These are phyloP conservation scores for Tylopilus balloui DNA, from an alignment of 768 basidiomycete genomes.

Conservation along the genomic window DNA sequence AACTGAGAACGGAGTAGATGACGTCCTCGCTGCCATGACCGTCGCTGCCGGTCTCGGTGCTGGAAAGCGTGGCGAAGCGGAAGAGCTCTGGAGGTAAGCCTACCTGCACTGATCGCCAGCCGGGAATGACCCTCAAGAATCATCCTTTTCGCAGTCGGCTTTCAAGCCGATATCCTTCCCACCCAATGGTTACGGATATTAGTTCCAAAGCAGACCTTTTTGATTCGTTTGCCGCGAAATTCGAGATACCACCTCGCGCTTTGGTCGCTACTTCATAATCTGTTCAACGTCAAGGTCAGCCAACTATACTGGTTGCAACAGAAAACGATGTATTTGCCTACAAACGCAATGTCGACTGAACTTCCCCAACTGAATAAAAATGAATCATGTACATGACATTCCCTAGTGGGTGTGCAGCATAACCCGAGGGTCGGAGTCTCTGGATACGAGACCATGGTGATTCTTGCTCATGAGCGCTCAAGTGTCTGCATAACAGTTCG, in stretches of 20 bases:
- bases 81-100: conserved; percentile 66
- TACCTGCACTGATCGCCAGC: neutral
- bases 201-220: conserved; percentile 57
- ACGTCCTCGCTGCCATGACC: conserved; percentile 63
- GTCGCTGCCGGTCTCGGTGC: conserved; percentile 60
- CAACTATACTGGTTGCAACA: neutral
- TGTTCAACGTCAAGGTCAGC: neutral
- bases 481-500: too few species aligned
- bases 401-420: too few species aligned
- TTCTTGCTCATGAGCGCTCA: too few species aligned
- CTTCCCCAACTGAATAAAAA: neutral
- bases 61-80: conserved; percentile 55
- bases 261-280: conserved; percentile 17
- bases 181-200: conserved; percentile 69
- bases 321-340: neutral
- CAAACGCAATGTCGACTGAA: neutral
- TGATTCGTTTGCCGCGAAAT: conserved; percentile 57
- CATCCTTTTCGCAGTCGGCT: conserved; percentile 33
- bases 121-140: conserved; percentile 2
- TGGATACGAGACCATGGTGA: too few species aligned
- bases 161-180: conserved; percentile 51
- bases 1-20: conserved; percentile 42
- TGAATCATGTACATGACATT: too few species aligned
- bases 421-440: too few species aligned
- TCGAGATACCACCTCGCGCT: conserved; percentile 53